phyloP scores from a whole-genome alignment of 148 eudicot genomes.

The Rhododendron henanense region DNA sequence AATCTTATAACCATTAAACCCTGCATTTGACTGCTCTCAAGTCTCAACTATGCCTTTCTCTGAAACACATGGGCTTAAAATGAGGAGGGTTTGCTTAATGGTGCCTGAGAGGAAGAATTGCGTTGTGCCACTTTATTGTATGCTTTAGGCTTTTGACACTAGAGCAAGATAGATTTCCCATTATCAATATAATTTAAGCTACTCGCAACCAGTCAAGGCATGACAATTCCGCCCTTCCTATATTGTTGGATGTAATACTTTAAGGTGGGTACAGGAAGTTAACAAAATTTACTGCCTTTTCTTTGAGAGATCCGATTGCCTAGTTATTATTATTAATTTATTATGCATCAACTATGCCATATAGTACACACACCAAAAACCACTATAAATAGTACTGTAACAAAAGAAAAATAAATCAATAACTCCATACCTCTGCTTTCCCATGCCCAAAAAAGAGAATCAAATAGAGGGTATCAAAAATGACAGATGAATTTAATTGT shows the following conservation, averaged over 20 bases:
- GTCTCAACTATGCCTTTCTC: not conserved
- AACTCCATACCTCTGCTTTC: conserved; percentile 67
- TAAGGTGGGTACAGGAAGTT: not conserved
- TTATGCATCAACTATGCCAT: not conserved
- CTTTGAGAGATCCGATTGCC: not conserved
- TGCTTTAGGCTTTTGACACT: not conserved
- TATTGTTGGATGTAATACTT: not conserved
- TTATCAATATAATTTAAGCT: not conserved
- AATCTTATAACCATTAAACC: not conserved
- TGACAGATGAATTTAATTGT: conserved; percentile 87
- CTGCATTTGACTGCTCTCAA: not conserved
- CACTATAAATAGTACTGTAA: not conserved
- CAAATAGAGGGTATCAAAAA: conserved; percentile 87
- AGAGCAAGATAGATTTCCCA: not conserved
- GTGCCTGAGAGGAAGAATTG: not conserved
- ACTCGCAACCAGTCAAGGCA: not conserved
- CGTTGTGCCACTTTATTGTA: not conserved
- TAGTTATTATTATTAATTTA: no score
- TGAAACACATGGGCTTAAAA: not conserved
- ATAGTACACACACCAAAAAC: not conserved
- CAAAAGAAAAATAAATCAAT: no score
- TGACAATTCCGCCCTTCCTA: not conserved
- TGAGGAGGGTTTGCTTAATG: not conserved
- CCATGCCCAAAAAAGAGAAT: conserved; percentile 90
- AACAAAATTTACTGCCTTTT: not conserved